Evolutionary conservation across 2,329 filamentous ascomycete genomes (phyloP).

Genomic region (Ambrosiella beaveri): DNA sequence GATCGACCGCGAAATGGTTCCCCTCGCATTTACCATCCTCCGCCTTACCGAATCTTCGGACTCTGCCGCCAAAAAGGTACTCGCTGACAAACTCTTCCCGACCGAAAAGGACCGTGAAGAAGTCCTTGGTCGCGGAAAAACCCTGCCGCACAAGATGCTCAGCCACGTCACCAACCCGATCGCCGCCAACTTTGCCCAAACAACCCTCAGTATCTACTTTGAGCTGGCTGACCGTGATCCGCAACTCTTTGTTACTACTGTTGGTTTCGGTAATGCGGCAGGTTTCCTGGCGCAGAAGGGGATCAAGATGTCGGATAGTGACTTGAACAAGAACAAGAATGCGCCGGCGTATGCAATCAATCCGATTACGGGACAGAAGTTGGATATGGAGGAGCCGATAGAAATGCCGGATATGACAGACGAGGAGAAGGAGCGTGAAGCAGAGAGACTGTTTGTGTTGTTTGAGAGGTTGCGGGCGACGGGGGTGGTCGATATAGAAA

Average conservation of each 20-base stretch:
- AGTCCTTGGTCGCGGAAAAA: constrained; percentile 59
- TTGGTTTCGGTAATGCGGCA: constrained; percentile 86
- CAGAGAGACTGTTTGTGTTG: constrained; percentile 73
- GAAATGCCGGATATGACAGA: constrained; percentile 60
- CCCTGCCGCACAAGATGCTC: constrained; percentile 59
- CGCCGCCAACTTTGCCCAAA: constrained; percentile 53
- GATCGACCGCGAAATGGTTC: constrained; percentile 8
- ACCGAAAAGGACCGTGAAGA: constrained; percentile 56
- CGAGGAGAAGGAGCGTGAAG: constrained; percentile 83
- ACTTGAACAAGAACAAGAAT: constrained; percentile 8
- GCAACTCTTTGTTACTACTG: constrained; percentile 66
- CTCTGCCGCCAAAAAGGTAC: constrained; percentile 28
- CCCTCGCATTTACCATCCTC: constrained; percentile 12
- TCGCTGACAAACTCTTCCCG: constrained; percentile 56
- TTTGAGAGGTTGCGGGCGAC: constrained; percentile 67
- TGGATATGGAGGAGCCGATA: constrained; percentile 45
- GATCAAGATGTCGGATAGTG: constrained; percentile 15
- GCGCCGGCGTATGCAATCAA: constrained; percentile 41
- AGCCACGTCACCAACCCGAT: constrained; percentile 58
- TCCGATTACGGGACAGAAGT: constrained; percentile 70
- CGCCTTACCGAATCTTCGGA: constrained; percentile 12
- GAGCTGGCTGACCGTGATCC: constrained; percentile 72
- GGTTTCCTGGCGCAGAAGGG: constrained; percentile 56
- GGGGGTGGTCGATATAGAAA: constrained; percentile 60
- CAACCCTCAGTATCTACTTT: constrained; percentile 66